Base-by-base conservation (phyloP, 1,139 yeast genomes). In the Protomyces gravidus region DNA sequence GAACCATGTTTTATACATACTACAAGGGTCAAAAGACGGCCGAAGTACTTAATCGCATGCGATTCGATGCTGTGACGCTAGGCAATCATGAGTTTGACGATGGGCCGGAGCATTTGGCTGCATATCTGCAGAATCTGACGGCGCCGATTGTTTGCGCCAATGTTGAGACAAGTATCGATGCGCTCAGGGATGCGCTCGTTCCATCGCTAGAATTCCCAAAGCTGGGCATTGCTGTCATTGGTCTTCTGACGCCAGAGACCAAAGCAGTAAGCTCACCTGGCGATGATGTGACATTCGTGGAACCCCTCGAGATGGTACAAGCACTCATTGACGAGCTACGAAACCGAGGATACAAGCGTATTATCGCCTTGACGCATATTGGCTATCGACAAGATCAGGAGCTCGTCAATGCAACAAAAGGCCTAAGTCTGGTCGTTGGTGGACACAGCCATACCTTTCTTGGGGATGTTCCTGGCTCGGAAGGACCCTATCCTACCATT, bases 251-350 rank as follows among this genome's bases (percentile, higher is more conserved):
- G 3, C 59, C 59, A 13, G 55, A 39, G 21, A 55, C 59, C 19
- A 42, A 51, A 15, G 36, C 53, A 6, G 49, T 55, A 13, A 46
- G 52, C 17, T 46, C 52, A 33, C 55, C 59, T 11, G 59, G 59
- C 4, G 49, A 39, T 7, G 45, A 39, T 19, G 59, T 55, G 15
- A 26, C 39, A 2, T 55, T 55, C 21, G 19, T 30, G 9, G 59
- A 55, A n/a, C 59, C 59, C 5, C 50, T 68, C 15, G 63, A 65
- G 4, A 66, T 70, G n/a, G 67, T 67, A 62, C 66, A 67, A 52
- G 45, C 62, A 3, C 61, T 62, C 15, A 67, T 69, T 25, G 68
- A 65, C 13, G 61, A 60, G 11, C 65, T 70, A 25, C 63, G 63
- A 32, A 45, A 21, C 7, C 53, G 39, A 11, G 59, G 59, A 13